Percentiles rank a stretch among this genome's conserved stretches.
Conservation (phyloP, 2,329 filamentous ascomycete genomes). For the Dichotomopilus funicola region DNA sequence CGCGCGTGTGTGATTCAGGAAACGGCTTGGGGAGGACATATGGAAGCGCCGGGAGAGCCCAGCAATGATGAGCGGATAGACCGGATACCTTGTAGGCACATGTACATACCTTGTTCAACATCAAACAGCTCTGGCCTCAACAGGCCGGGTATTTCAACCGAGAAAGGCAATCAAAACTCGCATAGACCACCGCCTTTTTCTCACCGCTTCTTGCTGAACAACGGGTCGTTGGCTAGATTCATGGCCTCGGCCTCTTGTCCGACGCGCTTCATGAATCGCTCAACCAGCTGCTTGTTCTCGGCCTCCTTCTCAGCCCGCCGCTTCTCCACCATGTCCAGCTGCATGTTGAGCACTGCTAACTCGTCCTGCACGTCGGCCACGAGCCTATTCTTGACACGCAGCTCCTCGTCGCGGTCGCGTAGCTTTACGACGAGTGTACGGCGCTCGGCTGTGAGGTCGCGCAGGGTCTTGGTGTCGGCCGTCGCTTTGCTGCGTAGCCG, state of each 20-base stretch:
- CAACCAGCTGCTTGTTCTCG: conserved; percentile 85
- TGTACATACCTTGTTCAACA: conserved; percentile 9
- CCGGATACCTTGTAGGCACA: neutral
- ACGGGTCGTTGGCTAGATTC: conserved; percentile 59
- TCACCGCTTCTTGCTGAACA: conserved; percentile 14
- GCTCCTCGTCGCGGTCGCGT: conserved; percentile 77
- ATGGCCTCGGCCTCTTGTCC: conserved; percentile 79
- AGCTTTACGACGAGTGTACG: conserved; percentile 58
- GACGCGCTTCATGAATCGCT: conserved; percentile 87
- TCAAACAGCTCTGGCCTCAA: neutral
- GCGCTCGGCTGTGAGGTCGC: conserved; percentile 56
- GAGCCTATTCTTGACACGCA: conserved; percentile 75
- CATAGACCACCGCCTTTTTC: neutral
- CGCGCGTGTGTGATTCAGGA: conserved; percentile 1
- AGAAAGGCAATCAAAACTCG: too few species aligned
- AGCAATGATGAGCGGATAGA: too few species aligned
- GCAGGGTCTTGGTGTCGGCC: conserved; percentile 55
- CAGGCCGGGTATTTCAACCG: too few species aligned
- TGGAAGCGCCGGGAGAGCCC: neutral
- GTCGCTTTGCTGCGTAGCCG: conserved; percentile 54
- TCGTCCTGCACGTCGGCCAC: conserved; percentile 90
- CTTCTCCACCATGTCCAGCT: conserved; percentile 80
- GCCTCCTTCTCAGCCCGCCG: conserved; percentile 62
- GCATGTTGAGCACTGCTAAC: conserved; percentile 77
- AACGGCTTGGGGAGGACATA: neutral